These are phyloP conservation scores for Trichoderma sp. DNA, from an alignment of 2,329 filamentous ascomycete genomes.

Conservation along the genomic window DNA sequence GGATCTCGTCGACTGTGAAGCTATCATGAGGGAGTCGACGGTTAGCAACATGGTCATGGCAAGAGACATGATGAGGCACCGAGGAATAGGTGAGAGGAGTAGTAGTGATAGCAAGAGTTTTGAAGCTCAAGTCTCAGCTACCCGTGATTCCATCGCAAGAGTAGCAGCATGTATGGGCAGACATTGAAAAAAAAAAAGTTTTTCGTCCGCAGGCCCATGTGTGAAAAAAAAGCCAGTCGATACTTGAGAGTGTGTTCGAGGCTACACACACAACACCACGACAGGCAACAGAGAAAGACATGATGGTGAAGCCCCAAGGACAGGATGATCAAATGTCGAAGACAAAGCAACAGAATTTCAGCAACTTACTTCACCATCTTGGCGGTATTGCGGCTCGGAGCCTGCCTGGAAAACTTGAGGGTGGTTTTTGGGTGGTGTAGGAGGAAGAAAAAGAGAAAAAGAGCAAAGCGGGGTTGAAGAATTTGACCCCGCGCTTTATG, in stretches of 20 bases:
- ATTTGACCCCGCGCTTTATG: conserved; percentile 46
- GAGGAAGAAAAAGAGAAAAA: conserved; percentile 39
- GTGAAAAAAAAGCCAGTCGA: neutral
- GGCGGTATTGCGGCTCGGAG: conserved; percentile 69
- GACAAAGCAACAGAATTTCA: conserved; percentile 20
- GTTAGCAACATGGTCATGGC: conserved; percentile 23
- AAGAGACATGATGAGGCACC: conserved; percentile 28
- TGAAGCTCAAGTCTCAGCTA: neutral
- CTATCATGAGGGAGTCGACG: conserved; percentile 55
- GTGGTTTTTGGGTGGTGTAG: conserved; percentile 40
- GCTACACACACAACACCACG: neutral
- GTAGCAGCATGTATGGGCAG: conserved; percentile 1
- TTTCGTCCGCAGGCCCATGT: neutral
- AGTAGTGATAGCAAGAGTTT: neutral
- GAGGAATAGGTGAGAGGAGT: neutral
- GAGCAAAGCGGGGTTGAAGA: conserved; percentile 51
- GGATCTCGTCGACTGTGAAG: conserved; percentile 98
- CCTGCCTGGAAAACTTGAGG: conserved; percentile 44
- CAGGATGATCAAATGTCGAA: neutral
- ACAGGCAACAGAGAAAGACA: conserved; percentile 10
- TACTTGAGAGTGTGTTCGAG: conserved; percentile 19
- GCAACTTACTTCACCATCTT: conserved; percentile 99
- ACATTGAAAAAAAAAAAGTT: conserved; percentile 4
- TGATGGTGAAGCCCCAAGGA: conserved; percentile 9
- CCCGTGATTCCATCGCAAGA: neutral